Evolutionary conservation across 2,329 filamentous ascomycete species (phyloP), one percentile per base, ranked within the genome.

Genomic region (Aspergillus pseudotamarii): DNA sequence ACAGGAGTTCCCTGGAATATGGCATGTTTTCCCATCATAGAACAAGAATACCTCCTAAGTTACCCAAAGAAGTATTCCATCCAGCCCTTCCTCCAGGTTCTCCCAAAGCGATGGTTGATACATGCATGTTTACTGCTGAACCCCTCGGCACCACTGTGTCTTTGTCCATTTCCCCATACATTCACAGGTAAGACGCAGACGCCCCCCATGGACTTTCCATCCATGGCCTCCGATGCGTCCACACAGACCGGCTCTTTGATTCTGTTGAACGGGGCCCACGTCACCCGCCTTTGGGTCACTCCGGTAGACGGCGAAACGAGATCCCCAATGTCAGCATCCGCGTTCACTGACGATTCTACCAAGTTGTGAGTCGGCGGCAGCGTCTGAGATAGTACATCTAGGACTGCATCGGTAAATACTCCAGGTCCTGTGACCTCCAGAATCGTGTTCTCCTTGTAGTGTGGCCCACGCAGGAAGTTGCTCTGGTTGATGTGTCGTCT

Each of bases 181-280:
- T 97, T 97, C 43, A 97, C 80, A 0, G 94, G 94, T 53, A 98
- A 79, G 8, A 96, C 89, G 91, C 96, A 97, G 65, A 96, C 88
- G 4, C 92, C 92, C 30, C 92, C 92, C 71, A 93, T 88, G 10
- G 86, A 86, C 23, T 88, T 83, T 1, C 92, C 70, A 3, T 59
- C 11, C 34, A 55, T 63, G 2, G 70, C 64, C 19, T 74, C 70
- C 0, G 63, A 62, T 0, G 64, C 70, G 12, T 72, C 66, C 1
- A 75, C 63, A 51, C 75, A 76, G 10, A 75, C 26, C 1, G 71
- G 67, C 5, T 72, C 48, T 5, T 58, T 36, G 8, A 78, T 65
- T 9, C 65, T 41, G 48, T 76, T 68, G 45, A 78, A 77, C 19
- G 75, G 75, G 1, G 73, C 72, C 75, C 75, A 78, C 1, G 75